Evolutionary conservation across 2,329 filamentous ascomycete species (phyloP).

Genomic region (Westerdykella aurantiaca): DNA sequence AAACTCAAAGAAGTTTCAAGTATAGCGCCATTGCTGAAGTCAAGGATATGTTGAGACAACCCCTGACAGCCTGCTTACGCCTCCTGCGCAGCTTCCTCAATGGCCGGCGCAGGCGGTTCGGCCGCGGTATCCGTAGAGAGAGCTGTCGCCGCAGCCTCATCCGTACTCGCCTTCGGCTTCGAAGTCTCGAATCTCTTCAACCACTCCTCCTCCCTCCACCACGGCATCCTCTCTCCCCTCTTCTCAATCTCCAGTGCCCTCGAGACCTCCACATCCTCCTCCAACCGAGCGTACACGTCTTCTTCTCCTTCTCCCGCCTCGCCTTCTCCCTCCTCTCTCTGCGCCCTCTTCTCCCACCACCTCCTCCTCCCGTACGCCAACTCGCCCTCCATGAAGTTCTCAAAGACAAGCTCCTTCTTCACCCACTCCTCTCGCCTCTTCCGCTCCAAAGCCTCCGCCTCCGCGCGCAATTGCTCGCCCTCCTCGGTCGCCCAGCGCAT

Average conservation of each 20-base stretch:
- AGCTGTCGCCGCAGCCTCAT: constrained; percentile 1
- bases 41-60: no score
- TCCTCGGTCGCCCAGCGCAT: constrained; percentile 68
- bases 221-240: constrained; percentile 22
- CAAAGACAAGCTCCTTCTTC: constrained; percentile 72
- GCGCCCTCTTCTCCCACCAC: constrained; percentile 30
- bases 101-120: constrained; percentile 4
- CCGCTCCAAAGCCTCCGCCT: constrained; percentile 62
- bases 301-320: constrained; percentile 15
- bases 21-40: no score
- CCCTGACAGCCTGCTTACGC: background rate
- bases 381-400: constrained; percentile 67
- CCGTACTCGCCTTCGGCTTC: constrained; percentile 2
- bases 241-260: constrained; percentile 25
- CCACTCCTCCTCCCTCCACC: constrained; percentile 31
- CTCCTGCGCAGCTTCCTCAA: background rate
- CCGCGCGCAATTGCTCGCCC: constrained; percentile 55
- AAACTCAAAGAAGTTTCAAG: no score
- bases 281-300: constrained; percentile 29
- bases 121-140: background rate
- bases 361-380: constrained; percentile 42
- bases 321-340: constrained; percentile 27
- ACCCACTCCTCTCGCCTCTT: constrained; percentile 67
- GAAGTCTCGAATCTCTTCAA: constrained; percentile 3
- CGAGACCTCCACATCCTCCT: constrained; percentile 33